Evolutionary conservation across 108 stramenopile species (phyloP), one percentile per base, ranked within the genome.

Genomic region (Cylindrotheca fusiformis): DNA sequence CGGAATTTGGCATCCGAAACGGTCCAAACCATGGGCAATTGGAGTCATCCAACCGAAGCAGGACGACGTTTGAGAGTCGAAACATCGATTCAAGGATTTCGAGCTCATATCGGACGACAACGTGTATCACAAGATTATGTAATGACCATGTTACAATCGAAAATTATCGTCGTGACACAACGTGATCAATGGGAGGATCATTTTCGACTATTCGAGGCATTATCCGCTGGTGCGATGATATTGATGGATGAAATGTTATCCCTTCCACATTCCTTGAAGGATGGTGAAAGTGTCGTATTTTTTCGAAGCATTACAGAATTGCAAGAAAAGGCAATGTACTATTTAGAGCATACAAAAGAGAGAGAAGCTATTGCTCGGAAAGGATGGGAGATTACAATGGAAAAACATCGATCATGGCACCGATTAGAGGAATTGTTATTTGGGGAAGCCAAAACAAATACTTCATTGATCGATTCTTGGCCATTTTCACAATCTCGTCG

Each of bases 171-270:
- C 10, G 68, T 82, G 2, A 51, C 78, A 19, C 84, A 85, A 53
- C 30, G 72, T 3, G 84, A 85, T 65, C 51, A 65, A 23, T 85
- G 84, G 84, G 84, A 85, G 56, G 84, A 79, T 48, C 78, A 81
- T 53, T 74, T 65, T 44, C 74, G 78, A 17, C 58, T 85, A 3
- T 69, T 82, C 53, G 84, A 85, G 68, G 62, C 66, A 0, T 31
- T 85, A 36, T 50, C 48, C n/a, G 53, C 60, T 32, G 84, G 84
- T 48, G 80, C 84, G 4, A 30, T 80, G 61, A 71, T 84, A 5
- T 29, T 84, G 50, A 58, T 56, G 4, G 83, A 84, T 49, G 22
- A 46, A 6, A 77, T 80, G 74, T 1, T 72, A 2, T 51, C 60
- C 0, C 52, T 69, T 5, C 83, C 83, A 2, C 19, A 48, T 12